Percentiles rank a stretch among this genome's conserved stretches.
Evolutionary conservation across 2,329 filamentous ascomycete genomes (phyloP).

Genomic region (Aureobasidium namibiae): DNA sequence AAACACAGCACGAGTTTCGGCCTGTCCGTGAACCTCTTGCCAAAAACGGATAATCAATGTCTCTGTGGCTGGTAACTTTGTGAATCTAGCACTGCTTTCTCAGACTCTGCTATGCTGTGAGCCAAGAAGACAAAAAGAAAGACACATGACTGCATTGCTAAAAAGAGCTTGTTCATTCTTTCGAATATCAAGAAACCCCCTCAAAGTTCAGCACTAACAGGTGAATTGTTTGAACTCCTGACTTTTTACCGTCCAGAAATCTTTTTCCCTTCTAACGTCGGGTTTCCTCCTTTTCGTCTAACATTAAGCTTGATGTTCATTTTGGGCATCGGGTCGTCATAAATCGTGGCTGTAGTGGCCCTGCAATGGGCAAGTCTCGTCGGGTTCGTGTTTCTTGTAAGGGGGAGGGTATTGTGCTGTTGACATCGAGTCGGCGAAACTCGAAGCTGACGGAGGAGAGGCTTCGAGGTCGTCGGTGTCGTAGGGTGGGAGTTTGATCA

Average conservation of each 20-base stretch:
- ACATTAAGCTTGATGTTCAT: background rate
- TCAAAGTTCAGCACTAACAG: background rate
- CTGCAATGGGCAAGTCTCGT: constrained; percentile 6
- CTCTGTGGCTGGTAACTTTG: background rate
- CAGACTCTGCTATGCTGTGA: no score
- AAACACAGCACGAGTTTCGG: background rate
- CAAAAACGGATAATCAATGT: background rate
- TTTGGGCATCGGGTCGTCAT: constrained; percentile 1
- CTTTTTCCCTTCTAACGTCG: background rate
- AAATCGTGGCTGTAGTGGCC: constrained; percentile 3
- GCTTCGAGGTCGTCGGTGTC: constrained; percentile 17
- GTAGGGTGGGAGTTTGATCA: constrained; percentile 39
- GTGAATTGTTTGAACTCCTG: background rate
- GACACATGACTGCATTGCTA: no score
- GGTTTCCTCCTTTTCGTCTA: background rate
- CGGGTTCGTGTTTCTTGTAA: constrained; percentile 8
- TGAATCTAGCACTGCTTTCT: background rate
- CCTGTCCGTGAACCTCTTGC: background rate
- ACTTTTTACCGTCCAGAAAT: background rate
- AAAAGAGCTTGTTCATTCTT: background rate
- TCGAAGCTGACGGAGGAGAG: constrained; percentile 8
- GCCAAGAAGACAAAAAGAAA: no score
- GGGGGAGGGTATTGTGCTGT: constrained; percentile 9
- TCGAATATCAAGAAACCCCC: no score
- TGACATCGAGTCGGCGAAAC: background rate